Base-by-base conservation (phyloP, 108 stramenopile species). In the Cyclotella baltica region DNA sequence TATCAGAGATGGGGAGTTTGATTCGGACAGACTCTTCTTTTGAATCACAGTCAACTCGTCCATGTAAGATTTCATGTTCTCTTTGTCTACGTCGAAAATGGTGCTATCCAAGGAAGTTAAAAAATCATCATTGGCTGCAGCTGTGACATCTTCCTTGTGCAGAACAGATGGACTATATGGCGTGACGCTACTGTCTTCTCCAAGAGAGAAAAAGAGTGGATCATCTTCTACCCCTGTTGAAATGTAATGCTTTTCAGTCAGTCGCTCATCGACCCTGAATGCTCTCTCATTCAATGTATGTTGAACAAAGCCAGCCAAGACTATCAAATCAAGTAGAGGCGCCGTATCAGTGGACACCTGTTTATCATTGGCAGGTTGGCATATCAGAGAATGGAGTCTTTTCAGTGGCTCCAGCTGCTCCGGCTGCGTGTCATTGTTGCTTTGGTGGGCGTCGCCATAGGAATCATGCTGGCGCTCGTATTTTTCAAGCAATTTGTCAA, bases 221-320 rank as follows among this genome's bases (percentile, higher is more conserved):
- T 61, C 58, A 28, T 59, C 71, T 19, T 72, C 58, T 29, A 61
- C 47, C 18, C 71, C 59, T 43, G 71, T 47, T 15, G 71, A 46
- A 15, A 72, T 47, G 58, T 59, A 61, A 10, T 70, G 50, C 50
- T 55, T 22, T 27, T 70, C 33, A 56, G 25, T 52, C 34, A 70
- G 36, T 23, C 23, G 4, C 16, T 55, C 50, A 25, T 57, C 36
- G 36, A 56, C 35, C n/a, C 13, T 18, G 33, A 9, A 9, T 15
- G 50, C 8, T 11, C 27, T 65, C 8, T 40, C 43, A 5, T 65
- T 47, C 30, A n/a, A 6, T 30, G 9, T 30, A 1, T 51, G 67
- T 16, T 67, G 67, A 20, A 67, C 31, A 33, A 30, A 50, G 52
- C 48, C 31, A 3, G 67, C 47, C 38, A 33, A 23, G 9, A 20